Percentiles rank a stretch among this genome's conserved stretches.
Evolutionary conservation across 805 yeast genomes (phyloP).

Genomic region (Pichia nanzhaoensis): DNA sequence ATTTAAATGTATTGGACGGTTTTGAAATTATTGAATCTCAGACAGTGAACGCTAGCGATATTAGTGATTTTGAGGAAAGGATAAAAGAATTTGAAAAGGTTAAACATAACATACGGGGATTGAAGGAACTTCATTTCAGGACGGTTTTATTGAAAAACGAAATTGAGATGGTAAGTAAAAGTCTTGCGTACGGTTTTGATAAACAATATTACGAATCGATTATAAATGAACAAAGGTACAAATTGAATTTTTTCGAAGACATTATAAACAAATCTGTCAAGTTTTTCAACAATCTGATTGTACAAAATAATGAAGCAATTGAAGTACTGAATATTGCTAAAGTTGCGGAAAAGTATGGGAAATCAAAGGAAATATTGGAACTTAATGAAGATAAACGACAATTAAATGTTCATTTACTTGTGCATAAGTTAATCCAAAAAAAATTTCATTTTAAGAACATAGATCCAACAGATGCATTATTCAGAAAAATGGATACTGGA

Average conservation of each 20-base stretch:
- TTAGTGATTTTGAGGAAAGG: neutral
- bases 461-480: conserved; percentile 29
- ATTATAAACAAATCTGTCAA: neutral
- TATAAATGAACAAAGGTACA: conserved; percentile 4
- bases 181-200: conserved; percentile 7
- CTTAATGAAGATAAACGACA: neutral
- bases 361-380: neutral
- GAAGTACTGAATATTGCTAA: conserved; percentile 10
- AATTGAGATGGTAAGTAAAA: conserved; percentile 17
- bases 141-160: conserved; percentile 8
- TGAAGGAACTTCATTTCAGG: conserved; percentile 26
- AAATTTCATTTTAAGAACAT: conserved; percentile 8
- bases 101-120: conserved; percentile 29
- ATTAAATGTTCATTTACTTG: conserved; percentile 3
- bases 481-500: conserved; percentile 34
- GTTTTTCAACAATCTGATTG: conserved; percentile 2
- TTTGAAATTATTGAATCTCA: neutral
- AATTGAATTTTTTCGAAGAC: conserved; percentile 3
- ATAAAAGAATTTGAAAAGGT: conserved; percentile 30
- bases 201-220: conserved; percentile 3
- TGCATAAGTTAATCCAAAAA: conserved; percentile 11
- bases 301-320: conserved; percentile 8
- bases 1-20: neutral
- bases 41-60: neutral
- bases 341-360: conserved; percentile 1